Evolutionary conservation across 2,329 filamentous ascomycete species (phyloP).

Genomic region (Talaromyces atroroseus): DNA sequence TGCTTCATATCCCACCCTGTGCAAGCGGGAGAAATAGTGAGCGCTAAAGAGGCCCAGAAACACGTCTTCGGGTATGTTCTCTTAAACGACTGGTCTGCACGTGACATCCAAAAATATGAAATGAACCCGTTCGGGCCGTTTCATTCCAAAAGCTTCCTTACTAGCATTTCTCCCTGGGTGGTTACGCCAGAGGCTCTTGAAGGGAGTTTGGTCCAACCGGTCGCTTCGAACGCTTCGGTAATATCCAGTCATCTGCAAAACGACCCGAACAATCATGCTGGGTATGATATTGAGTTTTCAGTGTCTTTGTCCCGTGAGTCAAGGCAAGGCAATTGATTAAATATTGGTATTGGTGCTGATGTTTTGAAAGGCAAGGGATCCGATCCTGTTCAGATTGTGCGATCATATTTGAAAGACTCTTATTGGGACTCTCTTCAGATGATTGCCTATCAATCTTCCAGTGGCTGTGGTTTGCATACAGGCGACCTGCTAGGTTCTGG

Average conservation of each 20-base stretch:
- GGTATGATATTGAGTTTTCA: constrained; percentile 6
- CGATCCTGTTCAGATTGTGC: not conserved
- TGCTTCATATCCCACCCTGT: constrained; percentile 41
- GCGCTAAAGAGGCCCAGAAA: constrained; percentile 34
- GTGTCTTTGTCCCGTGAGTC: constrained; percentile 2
- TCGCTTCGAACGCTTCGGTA: not conserved
- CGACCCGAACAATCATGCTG: constrained; percentile 2
- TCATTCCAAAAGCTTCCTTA: constrained; percentile 56
- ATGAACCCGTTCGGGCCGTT: constrained; percentile 57
- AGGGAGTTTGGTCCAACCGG: not conserved
- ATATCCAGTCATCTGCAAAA: not conserved
- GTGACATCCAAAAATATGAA: constrained; percentile 57
- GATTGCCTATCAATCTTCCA: constrained; percentile 8
- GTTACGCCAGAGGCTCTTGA: constrained; percentile 52
- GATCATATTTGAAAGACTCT: not conserved
- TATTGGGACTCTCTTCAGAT: constrained; percentile 9
- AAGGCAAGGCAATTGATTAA: not conserved
- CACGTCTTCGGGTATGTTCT: constrained; percentile 61
- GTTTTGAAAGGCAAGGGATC: not conserved
- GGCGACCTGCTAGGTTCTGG: constrained; percentile 7
- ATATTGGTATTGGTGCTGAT: not conserved
- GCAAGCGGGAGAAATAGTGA: constrained; percentile 34
- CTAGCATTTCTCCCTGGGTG: constrained; percentile 56
- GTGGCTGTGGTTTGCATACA: constrained; percentile 5
- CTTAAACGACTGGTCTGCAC: constrained; percentile 56